Percentiles rank a stretch among this genome's conserved stretches.
Conservation (phyloP, 306 rosid genomes). For the Prunus dulcis region DNA sequence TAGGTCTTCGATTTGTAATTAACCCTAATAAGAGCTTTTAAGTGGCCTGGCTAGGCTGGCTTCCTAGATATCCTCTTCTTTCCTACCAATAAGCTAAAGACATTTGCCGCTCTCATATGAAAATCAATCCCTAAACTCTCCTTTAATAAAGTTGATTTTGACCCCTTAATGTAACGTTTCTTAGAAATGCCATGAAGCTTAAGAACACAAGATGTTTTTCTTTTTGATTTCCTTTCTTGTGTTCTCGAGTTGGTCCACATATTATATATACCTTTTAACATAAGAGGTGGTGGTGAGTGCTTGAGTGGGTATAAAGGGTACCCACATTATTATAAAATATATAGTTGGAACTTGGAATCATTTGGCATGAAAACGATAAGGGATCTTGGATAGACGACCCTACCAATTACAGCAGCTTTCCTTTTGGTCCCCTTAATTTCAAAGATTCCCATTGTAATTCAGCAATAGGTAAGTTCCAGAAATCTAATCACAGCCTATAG, state of each 20-base stretch:
- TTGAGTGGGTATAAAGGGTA: conserved; percentile 31
- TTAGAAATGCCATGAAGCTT: conserved; percentile 1
- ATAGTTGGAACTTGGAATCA: conserved; percentile 22
- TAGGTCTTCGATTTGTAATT: too few relatives aligned
- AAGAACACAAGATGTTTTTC: background rate
- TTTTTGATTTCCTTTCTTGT: background rate
- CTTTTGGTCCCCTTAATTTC: conserved; percentile 18
- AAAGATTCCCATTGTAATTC: conserved; percentile 27
- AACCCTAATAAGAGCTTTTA: background rate
- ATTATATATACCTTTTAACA: conserved; percentile 16
- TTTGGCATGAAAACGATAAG: conserved; percentile 20
- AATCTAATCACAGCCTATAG: conserved; percentile 8
- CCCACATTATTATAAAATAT: conserved; percentile 13
- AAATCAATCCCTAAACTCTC: background rate
- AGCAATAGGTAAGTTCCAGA: background rate
- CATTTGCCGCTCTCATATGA: background rate
- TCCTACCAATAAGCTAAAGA: background rate
- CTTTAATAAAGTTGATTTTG: conserved; percentile 20
- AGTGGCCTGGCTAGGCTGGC: background rate
- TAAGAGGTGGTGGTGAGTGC: conserved; percentile 21
- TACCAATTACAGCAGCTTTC: conserved; percentile 15
- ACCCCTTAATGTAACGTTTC: conserved; percentile 1
- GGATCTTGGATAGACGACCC: conserved; percentile 20
- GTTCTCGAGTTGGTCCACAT: conserved; percentile 17
- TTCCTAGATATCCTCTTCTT: background rate